phyloP scores from a whole-genome alignment of 352 stramenopile genomes.

The Globisporangium radiosum region DNA sequence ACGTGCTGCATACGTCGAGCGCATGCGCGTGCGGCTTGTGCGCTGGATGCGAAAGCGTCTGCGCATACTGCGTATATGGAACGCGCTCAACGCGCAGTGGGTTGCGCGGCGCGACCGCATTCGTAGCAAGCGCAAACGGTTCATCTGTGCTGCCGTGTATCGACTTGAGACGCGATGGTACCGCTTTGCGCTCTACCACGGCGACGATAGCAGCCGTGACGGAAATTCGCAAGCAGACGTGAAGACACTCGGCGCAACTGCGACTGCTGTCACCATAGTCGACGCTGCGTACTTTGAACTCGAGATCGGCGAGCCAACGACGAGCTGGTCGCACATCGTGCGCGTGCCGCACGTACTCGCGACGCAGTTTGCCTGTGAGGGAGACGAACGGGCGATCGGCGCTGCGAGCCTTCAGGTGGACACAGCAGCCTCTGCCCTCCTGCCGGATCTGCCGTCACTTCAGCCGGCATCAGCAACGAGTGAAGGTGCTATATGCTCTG shows the following conservation, averaged over 20 bases:
- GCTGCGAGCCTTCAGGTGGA: too few species aligned
- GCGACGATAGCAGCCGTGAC: not conserved
- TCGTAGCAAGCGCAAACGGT: conserved; percentile 29
- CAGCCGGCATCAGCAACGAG: too few species aligned
- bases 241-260: conserved; percentile 13
- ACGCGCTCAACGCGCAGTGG: conserved; percentile 32
- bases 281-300: conserved; percentile 13
- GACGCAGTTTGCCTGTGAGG: not conserved
- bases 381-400: too few species aligned
- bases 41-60: conserved; percentile 42
- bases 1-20: conserved; percentile 23
- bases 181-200: conserved; percentile 36
- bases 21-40: conserved; percentile 37
- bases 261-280: not conserved
- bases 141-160: conserved; percentile 21
- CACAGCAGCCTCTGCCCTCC: too few species aligned
- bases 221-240: not conserved
- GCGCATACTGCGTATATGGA: conserved; percentile 40
- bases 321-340: conserved; percentile 4
- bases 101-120: conserved; percentile 36
- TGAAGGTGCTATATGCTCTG: too few species aligned
- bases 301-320: conserved; percentile 10
- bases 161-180: conserved; percentile 24
- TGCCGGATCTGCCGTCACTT: too few species aligned
- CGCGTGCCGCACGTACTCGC: not conserved